Conservation (phyloP, 2,329 filamentous ascomycete species). For the Talaromyces sp. region DNA sequence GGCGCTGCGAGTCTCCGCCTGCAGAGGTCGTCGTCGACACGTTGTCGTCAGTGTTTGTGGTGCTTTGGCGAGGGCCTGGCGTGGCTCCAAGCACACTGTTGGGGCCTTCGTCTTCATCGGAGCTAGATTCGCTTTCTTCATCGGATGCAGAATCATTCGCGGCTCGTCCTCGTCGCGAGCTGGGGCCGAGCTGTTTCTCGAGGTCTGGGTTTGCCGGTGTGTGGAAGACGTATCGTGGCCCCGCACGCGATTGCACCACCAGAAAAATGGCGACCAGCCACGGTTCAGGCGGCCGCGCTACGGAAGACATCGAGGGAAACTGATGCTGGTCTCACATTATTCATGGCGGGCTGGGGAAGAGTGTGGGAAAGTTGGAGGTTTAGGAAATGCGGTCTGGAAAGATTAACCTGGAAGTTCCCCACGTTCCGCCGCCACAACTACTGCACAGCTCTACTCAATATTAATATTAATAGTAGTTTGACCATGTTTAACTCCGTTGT, state of each 20-base stretch:
- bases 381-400: not conserved
- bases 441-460: not conserved
- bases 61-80: slow-evolving; percentile 24
- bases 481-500: not conserved
- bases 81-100: slow-evolving; percentile 16
- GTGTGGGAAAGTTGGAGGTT: not conserved
- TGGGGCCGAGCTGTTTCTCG: slow-evolving; percentile 30
- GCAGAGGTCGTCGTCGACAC: slow-evolving; percentile 19
- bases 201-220: slow-evolving; percentile 60
- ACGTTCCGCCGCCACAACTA: slow-evolving; percentile 9
- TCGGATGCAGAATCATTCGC: slow-evolving; percentile 36
- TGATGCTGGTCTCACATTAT: not conserved
- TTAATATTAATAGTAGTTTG: not conserved
- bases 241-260: slow-evolving; percentile 69
- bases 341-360: not conserved
- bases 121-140: slow-evolving; percentile 30
- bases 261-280: slow-evolving; percentile 65
- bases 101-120: slow-evolving; percentile 36
- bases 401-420: slow-evolving; percentile 13
- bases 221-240: slow-evolving; percentile 78
- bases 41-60: slow-evolving; percentile 27
- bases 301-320: slow-evolving; percentile 36
- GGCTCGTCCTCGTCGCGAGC: slow-evolving; percentile 28
- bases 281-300: slow-evolving; percentile 46
- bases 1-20: slow-evolving; percentile 23